Conservation (phyloP, 2,329 filamentous ascomycete species). For the Neonectria sp. region DNA sequence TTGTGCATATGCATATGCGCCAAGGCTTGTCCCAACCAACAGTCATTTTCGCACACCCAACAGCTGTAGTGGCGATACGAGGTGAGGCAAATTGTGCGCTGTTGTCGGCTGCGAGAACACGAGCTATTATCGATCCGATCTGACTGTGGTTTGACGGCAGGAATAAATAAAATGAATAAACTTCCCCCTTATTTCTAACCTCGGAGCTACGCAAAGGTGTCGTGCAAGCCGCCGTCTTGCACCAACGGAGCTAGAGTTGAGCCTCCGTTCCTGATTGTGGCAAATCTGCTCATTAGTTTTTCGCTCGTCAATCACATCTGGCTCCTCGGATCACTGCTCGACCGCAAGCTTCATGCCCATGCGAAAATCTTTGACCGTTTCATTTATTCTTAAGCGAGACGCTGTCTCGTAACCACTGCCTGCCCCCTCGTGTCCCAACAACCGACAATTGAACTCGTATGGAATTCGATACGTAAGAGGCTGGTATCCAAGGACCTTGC, state of each 20-base stretch:
- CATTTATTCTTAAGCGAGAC: background rate
- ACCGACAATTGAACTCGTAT: background rate
- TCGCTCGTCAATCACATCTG: background rate
- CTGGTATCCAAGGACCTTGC: too few relatives aligned
- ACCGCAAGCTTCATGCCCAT: background rate
- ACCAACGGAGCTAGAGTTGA: background rate
- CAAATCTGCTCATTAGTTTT: background rate
- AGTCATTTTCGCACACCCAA: background rate
- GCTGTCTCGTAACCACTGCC: too few relatives aligned
- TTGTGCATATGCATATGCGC: background rate
- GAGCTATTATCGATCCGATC: background rate
- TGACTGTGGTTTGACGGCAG: background rate
- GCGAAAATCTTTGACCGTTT: background rate
- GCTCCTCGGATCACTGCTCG: background rate
- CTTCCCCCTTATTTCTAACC: background rate
- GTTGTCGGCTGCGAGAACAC: background rate
- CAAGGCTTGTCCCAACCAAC: background rate
- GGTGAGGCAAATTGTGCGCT: background rate
- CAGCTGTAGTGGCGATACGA: background rate
- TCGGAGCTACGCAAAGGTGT: background rate
- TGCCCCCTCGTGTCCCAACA: too few relatives aligned
- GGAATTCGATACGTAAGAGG: background rate
- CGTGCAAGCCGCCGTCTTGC: background rate
- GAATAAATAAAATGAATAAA: background rate
- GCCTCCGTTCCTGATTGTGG: background rate